These are phyloP conservation scores for Cercophora samala DNA, from an alignment of 495 filamentous ascomycete genomes.

Conservation along the genomic window DNA sequence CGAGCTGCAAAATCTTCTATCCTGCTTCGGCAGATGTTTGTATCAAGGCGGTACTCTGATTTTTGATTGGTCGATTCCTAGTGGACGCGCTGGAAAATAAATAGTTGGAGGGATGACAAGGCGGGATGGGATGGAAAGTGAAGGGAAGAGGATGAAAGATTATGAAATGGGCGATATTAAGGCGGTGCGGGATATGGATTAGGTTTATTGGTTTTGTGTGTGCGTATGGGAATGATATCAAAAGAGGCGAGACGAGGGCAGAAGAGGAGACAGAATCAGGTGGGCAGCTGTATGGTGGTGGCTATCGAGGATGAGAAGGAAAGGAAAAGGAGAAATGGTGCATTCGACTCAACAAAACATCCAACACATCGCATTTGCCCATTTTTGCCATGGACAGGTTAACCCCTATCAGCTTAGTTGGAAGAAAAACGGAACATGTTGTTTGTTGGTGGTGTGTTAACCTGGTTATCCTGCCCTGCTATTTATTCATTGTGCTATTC, in stretches of 20 bases:
- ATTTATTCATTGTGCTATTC: neutral
- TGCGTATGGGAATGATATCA: neutral
- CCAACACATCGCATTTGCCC: neutral
- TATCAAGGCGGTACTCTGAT: neutral
- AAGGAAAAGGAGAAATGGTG: neutral
- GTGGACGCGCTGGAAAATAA: neutral
- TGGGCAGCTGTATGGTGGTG: neutral
- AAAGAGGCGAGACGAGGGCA: neutral
- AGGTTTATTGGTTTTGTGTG: neutral
- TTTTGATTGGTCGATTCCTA: neutral
- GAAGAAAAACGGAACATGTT: conserved; percentile 1
- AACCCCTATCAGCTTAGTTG: conserved; percentile 1
- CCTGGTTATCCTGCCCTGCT: neutral
- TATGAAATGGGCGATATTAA: neutral
- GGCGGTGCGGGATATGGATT: neutral
- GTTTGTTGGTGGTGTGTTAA: neutral
- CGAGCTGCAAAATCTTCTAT: neutral
- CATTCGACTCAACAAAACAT: neutral
- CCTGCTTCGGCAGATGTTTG: neutral
- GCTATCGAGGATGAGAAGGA: neutral
- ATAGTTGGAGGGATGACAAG: neutral
- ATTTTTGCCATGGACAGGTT: neutral
- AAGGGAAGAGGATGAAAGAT: neutral
- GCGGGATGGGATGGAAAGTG: neutral
- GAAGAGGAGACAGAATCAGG: neutral